Evolutionary conservation across 306 rosid species (phyloP), one percentile per base, ranked within the genome.

Genomic region (Ziziphus jujuba): DNA sequence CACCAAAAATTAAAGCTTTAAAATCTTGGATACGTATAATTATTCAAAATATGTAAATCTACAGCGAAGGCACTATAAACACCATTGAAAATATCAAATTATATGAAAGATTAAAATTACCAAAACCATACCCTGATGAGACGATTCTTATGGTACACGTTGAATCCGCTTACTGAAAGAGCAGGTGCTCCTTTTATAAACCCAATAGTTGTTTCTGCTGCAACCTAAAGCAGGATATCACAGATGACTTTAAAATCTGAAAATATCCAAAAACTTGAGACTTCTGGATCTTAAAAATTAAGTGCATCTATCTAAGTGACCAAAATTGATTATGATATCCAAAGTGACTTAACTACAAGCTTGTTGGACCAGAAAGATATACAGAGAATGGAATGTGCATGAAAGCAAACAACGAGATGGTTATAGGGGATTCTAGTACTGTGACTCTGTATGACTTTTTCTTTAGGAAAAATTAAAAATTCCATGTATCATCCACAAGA

Each of bases 141-240:
- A 67, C 98, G 96, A 81, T 93, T 93, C 77, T 88, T 93, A 73
- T 88, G 96, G 81, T 93, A 90, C 67, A 93, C 90, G 11, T 90
- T 90, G 83, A 83, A 88, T 66, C 98, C 98, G 77, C 76, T 8
- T 76, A 90, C 93, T 34, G 65, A 35, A 47, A 92, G 65, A 71
- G 35, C 19, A 68, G 91, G 90, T 67, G 85, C 84, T 75, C 90
- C 91, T 85, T 93, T 93, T 76, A 84, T 9, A 62, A 86, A 93
- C 68, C 98, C 98, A 70, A 93, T 69, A 75, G 87, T 88, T 44
- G 89, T 86, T 20, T 56, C 77, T 70, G 85, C 95, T 19, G 47
- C 47, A 61, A 63, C 90, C 98, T 81, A 72, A 82, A 70, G 34
- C 72, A 82, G 45, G 60, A 36, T 33, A 73, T 57, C 22, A 72